Evolutionary conservation across 306 rosid genomes (phyloP), one percentile per base, ranked within the genome.

Genomic region (Cicer chorassanicum): DNA sequence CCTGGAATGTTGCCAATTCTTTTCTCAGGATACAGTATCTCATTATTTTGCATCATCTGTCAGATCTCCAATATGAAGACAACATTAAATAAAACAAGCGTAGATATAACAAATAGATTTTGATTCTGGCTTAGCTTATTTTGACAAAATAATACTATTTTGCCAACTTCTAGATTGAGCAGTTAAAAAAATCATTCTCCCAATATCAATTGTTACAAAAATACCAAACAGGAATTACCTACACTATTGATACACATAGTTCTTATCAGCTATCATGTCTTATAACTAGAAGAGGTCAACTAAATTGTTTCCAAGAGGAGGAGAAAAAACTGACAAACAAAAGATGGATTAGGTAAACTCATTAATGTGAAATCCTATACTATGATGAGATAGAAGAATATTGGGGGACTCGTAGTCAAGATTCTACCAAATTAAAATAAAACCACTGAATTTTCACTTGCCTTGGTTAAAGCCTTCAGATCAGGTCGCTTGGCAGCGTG

Each of bases 1-100:
- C 99, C 99, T 84, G 98, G 93, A 84, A 95, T 80, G 42, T 60
- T 50, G 66, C 99, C 98, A 62, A 95, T 73, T 82, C 88, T 84
- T 85, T 95, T 95, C 60, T 43, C 76, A 34, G 81, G 67, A 78
- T 65, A 40, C 83, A 95, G 64, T 65, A 82, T 79, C 80, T 89
- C 96, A 6, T 80, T 80, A 34, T 40, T 63, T 68, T 76, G 77
- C 73, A 82, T 46, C 99, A 95, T 95, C 99, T 94, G 93, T 79
- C 41, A 80, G 53, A 70, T 59, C 62, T 44, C 74, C 65, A 76
- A 66, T 70, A 61, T 54, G 11, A 57, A 81, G 42, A 45, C 21
- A 39, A 24, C 34, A 48, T 77, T 68, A 73, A 65, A 55, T 48
- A 74, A 59, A 42, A 59, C 40, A 60, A 24, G 7, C 5, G 36